A percentile compares a stretch with the other conserved stretches of the same genome.
phyloP scores from a whole-genome alignment of 1,284 basidiomycete species.

The Ustilago hordei region DNA sequence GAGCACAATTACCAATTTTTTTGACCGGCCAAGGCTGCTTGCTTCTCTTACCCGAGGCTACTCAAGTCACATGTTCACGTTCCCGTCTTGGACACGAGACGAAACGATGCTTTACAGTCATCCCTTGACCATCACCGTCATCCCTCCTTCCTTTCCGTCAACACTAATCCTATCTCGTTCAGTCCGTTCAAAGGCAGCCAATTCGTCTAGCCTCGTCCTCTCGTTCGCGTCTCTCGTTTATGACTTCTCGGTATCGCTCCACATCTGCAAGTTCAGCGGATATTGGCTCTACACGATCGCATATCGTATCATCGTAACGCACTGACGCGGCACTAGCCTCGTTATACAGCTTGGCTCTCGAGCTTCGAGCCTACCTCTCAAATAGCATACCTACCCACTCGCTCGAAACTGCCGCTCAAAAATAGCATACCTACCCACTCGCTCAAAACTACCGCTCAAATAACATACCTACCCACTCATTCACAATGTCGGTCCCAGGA shows the following conservation, averaged over 20 bases:
- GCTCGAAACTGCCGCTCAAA: slow-evolving; percentile 3
- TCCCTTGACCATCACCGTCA: not conserved
- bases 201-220: not conserved
- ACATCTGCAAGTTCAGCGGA: not conserved
- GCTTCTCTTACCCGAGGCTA: slow-evolving; percentile 2
- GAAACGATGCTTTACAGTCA: not conserved
- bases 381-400: not conserved
- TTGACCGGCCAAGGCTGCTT: not conserved
- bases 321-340: not conserved
- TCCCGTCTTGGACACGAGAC: not conserved
- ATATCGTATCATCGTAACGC: not conserved
- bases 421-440: not conserved
- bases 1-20: slow-evolving; percentile 8
- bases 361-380: not conserved
- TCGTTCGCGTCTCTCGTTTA: not conserved
- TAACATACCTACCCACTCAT: not conserved
- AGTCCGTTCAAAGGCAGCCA: not conserved
- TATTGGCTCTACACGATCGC: slow-evolving; percentile 2
- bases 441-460: not conserved
- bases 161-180: not conserved
- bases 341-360: not conserved
- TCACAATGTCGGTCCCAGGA: slow-evolving; percentile 45
- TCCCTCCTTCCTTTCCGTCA: not conserved
- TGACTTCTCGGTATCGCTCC: not conserved
- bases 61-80: slow-evolving; percentile 6